Evolutionary conservation across 1,139 yeast species (phyloP), one percentile per base, ranked within the genome.

Genomic region (Geotrichum reessii): DNA sequence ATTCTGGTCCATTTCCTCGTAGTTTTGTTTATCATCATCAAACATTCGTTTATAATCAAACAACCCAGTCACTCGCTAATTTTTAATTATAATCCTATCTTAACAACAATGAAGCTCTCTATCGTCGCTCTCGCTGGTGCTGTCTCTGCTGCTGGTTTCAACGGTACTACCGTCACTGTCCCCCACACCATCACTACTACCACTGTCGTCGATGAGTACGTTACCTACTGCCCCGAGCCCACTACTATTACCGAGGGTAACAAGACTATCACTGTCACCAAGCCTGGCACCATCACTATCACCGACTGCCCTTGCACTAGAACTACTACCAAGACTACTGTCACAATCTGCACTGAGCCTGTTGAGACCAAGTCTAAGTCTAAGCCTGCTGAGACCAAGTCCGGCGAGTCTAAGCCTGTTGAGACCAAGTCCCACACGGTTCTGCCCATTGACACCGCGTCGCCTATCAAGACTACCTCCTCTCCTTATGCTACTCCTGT

Each of bases 251-350:
- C 70, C 51, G 73, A 72, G 70, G 70, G 70, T 67, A 66, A 65
- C 70, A 60, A 63, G 59, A 74, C 77, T 62, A 73, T 71, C 70
- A 69, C 75, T 59, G 78, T 75, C 63, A 68, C 77, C 58, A 72
- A 64, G 63, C 73, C 79, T 63, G 74, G 77, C 64, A 74, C 78
- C 63, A 65, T 76, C 61, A 76, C 79, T 62, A 68, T 74, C 68
- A 75, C 76, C 62, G 70, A 74, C 71, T 74, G 78, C 71, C 76
- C 77, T 54, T 85, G 90, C 76, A 81, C 87, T 64, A 72, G 84
- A 64, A 78, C 82, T 65, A 75, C 77, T 70, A 74, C 77, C 65
- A 66, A 70, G 71, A 74, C 81, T 67, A 71, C 80, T 64, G 58
- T 66, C 61, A 71, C 74, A 59, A 72, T 76, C 67, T 71, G 81